Percentiles rank a stretch among this genome's conserved stretches.
Evolutionary conservation across 495 filamentous ascomycete species (phyloP).

Genomic region (Saxispiralis lemnorum): DNA sequence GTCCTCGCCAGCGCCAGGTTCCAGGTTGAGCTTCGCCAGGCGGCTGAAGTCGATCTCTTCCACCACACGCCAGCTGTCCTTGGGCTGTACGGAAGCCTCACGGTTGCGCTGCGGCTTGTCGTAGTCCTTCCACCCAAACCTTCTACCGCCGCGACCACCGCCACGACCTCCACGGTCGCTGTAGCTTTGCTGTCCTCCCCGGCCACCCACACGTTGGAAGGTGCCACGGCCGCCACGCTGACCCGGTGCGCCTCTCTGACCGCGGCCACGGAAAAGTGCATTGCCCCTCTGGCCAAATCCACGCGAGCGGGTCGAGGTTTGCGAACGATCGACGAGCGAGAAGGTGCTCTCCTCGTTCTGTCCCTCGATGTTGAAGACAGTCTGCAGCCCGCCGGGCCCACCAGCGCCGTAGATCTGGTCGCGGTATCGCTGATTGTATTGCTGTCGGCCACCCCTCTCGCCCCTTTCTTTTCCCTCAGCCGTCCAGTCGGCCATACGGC

Average conservation of each 20-base stretch:
- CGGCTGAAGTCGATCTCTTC: slow-evolving; percentile 98
- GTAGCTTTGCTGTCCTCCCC: slow-evolving; percentile 42
- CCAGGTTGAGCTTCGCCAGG: slow-evolving; percentile 83
- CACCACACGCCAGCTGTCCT: slow-evolving; percentile 82
- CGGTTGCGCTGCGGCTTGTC: slow-evolving; percentile 95
- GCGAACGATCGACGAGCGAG: slow-evolving; percentile 85
- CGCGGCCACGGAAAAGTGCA: slow-evolving; percentile 77
- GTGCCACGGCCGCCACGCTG: slow-evolving; percentile 39
- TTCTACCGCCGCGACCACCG: slow-evolving; percentile 47
- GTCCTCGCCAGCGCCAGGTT: slow-evolving; percentile 86
- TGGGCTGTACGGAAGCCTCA: slow-evolving; percentile 84
- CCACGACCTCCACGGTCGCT: slow-evolving; percentile 47
- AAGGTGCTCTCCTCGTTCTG: slow-evolving; percentile 94
- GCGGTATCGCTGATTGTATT: slow-evolving; percentile 82
- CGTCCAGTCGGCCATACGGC: slow-evolving; percentile 98
- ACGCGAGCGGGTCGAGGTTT: slow-evolving; percentile 23
- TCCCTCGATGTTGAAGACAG: slow-evolving; percentile 70
- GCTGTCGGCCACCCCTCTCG: slow-evolving; percentile 53
- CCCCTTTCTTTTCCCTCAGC: slow-evolving; percentile 73
- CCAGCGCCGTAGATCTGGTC: slow-evolving; percentile 75
- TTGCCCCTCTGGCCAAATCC: slow-evolving; percentile 72
- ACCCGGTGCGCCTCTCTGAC: slow-evolving; percentile 27
- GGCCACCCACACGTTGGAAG: slow-evolving; percentile 32
- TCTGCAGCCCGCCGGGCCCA: slow-evolving; percentile 41
- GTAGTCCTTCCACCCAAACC: slow-evolving; percentile 97